These are phyloP conservation scores for Isatis tinctoria DNA, from an alignment of 345 rosid genomes.

Conservation along the genomic window DNA sequence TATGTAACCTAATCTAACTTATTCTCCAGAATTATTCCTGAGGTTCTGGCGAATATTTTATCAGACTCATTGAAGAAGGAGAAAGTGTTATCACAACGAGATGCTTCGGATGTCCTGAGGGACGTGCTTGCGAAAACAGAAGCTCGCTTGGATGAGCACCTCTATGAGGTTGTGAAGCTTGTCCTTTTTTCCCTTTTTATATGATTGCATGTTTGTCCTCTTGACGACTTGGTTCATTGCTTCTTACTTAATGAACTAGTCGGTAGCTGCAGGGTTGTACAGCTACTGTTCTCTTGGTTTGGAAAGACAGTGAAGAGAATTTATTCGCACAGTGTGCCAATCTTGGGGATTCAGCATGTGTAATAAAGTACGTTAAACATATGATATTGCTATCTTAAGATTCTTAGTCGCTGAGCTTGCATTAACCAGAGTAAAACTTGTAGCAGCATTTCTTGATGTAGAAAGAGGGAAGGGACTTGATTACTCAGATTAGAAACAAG, in stretches of 20 bases:
- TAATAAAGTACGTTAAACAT: conserved; percentile 57
- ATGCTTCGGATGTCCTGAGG: conserved; percentile 86
- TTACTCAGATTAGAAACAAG: conserved; percentile 28
- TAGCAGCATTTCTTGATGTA: conserved; percentile 30
- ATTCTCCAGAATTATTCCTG: conserved; percentile 66
- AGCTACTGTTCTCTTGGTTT: conserved; percentile 85
- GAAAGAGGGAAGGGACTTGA: conserved; percentile 26
- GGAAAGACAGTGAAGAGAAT: conserved; percentile 50
- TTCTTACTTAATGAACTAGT: conserved; percentile 9
- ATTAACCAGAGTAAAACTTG: conserved; percentile 8
- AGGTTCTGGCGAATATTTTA: conserved; percentile 63
- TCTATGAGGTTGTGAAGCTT: conserved; percentile 66
- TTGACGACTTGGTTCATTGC: conserved; percentile 1
- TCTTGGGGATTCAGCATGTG: conserved; percentile 91
- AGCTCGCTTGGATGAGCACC: conserved; percentile 63
- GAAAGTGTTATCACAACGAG: conserved; percentile 56
- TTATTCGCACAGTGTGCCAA: conserved; percentile 89
- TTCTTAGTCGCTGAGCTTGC: conserved; percentile 13
- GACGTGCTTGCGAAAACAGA: conserved; percentile 78
- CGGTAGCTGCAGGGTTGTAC: conserved; percentile 78
- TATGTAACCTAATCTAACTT: background rate
- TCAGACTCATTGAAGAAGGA: conserved; percentile 65
- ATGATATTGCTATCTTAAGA: conserved; percentile 14
- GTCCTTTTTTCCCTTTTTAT: background rate
- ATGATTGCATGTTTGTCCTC: conserved; percentile 10